A percentile compares a stretch with the other conserved stretches of the same genome.
Evolutionary conservation across 2,329 filamentous ascomycete species (phyloP).

Genomic region (Cercospora zeae-maydis): DNA sequence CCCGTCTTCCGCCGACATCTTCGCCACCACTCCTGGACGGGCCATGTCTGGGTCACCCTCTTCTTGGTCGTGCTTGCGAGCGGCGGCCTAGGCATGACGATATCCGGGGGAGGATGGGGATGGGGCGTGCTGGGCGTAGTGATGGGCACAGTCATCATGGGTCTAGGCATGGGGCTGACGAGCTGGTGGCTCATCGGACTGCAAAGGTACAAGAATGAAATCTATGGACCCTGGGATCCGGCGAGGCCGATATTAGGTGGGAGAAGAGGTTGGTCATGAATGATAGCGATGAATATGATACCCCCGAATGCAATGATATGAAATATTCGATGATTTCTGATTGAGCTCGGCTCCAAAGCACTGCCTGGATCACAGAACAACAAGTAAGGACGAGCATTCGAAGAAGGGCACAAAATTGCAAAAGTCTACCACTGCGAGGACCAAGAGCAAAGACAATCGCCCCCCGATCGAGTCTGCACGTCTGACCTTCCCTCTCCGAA

Average conservation of each 20-base stretch:
- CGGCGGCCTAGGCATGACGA: constrained; percentile 65
- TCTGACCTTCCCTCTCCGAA: not conserved
- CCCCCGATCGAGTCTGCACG: too few relatives aligned
- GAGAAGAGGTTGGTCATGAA: constrained; percentile 11
- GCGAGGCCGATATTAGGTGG: constrained; percentile 65
- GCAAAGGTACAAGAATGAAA: constrained; percentile 99
- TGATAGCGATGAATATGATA: not conserved
- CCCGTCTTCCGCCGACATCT: constrained; percentile 94
- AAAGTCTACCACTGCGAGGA: too few relatives aligned
- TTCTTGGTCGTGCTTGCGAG: constrained; percentile 75
- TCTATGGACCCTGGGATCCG: constrained; percentile 95
- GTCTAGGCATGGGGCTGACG: constrained; percentile 82
- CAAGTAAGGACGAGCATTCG: too few relatives aligned
- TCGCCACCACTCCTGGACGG: constrained; percentile 73
- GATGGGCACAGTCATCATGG: constrained; percentile 69
- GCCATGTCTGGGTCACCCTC: constrained; percentile 73
- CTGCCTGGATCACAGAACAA: too few relatives aligned
- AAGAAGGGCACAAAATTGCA: too few relatives aligned
- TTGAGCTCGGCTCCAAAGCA: not conserved
- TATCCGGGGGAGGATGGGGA: constrained; percentile 53
- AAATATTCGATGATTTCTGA: not conserved
- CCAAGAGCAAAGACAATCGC: too few relatives aligned
- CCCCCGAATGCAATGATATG: not conserved
- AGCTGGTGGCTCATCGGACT: constrained; percentile 97
- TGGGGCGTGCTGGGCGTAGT: constrained; percentile 68